Percentiles rank a stretch among this genome's conserved stretches.
Evolutionary conservation across 78 protist species (phyloP).

Genomic region (Emiliania huxleyi): DNA sequence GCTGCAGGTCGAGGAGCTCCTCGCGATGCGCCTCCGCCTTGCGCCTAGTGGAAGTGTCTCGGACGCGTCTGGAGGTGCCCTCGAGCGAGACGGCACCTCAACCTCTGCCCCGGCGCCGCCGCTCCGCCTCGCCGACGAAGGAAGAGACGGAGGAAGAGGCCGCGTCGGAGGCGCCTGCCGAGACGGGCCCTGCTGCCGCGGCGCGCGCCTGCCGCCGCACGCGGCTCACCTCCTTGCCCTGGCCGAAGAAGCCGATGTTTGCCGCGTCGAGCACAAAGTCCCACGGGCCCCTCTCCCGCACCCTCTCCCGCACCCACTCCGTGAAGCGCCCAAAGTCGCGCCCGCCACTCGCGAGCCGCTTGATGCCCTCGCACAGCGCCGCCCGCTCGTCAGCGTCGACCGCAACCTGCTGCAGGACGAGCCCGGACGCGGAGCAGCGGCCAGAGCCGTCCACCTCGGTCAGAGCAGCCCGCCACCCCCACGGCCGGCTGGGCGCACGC

Average conservation of each 20-base stretch:
- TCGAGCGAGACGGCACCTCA: no score
- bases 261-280: slow-evolving; percentile 10
- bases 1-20: neutral
- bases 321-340: neutral
- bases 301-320: neutral
- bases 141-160: no score
- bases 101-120: no score
- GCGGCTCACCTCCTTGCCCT: neutral
- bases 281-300: no score
- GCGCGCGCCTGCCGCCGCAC: neutral
- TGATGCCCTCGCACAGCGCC: neutral
- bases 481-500: no score
- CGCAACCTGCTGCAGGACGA: neutral
- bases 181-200: no score
- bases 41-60: no score
- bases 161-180: no score
- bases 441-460: neutral
- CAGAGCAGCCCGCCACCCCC: neutral
- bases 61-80: no score
- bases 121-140: no score
- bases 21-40: neutral
- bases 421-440: neutral
- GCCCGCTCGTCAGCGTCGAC: neutral
- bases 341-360: neutral
- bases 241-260: neutral